These are phyloP conservation scores for Quercus aquifolioides DNA, from an alignment of 306 rosid genomes.

Conservation along the genomic window DNA sequence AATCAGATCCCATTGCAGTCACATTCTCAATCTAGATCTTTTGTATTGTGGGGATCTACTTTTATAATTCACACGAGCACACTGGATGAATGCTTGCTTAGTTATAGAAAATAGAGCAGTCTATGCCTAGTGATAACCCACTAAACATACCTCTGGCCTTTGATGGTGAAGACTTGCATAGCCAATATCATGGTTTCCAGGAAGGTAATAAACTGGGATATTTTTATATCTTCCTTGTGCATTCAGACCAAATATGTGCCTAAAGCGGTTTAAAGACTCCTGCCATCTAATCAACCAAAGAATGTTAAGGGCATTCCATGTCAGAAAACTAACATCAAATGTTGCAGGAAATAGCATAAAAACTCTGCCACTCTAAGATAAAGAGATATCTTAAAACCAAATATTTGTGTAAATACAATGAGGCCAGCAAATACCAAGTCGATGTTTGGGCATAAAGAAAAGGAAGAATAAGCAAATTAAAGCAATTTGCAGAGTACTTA, in stretches of 20 bases:
- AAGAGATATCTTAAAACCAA: constrained; percentile 1
- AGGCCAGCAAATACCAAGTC: not conserved
- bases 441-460: not conserved
- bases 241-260: constrained; percentile 59
- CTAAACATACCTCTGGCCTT: constrained; percentile 49
- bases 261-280: constrained; percentile 65
- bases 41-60: not conserved
- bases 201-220: constrained; percentile 46
- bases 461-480: not conserved
- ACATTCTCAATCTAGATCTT: not conserved
- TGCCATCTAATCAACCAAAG: constrained; percentile 60
- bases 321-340: constrained; percentile 12
- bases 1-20: not conserved
- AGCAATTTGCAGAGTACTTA: constrained; percentile 12
- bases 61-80: not conserved
- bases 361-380: constrained; percentile 3
- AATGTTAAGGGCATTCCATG: constrained; percentile 21
- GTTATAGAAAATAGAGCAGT: constrained; percentile 7
- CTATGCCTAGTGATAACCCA: constrained; percentile 8
- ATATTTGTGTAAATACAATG: not conserved
- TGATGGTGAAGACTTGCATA: constrained; percentile 49
- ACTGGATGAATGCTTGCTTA: not conserved
- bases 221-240: constrained; percentile 40
- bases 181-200: constrained; percentile 92
- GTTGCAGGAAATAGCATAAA: constrained; percentile 3